phyloP scores from a whole-genome alignment of 2,329 filamentous ascomycete genomes.

The Drechslerella coelobrocha region DNA sequence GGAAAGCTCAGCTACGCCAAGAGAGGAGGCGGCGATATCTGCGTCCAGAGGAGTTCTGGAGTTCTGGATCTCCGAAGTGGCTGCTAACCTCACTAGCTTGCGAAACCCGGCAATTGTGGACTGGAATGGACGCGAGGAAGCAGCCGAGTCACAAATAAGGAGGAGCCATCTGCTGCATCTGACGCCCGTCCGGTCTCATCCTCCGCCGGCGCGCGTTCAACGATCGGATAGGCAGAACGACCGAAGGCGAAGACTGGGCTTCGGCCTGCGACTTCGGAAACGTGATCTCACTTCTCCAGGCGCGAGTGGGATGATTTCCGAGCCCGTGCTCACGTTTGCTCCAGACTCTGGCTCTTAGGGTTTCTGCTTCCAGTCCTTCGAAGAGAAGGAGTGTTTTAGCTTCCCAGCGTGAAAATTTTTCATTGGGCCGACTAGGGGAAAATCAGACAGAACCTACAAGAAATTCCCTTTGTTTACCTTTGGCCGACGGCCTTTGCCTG shows the following conservation, averaged over 20 bases:
- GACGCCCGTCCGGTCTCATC: slow-evolving; percentile 26
- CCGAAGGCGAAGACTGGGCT: not conserved
- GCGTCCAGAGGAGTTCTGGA: slow-evolving; percentile 50
- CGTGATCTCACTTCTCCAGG: slow-evolving; percentile 50
- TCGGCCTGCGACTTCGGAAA: slow-evolving; percentile 36
- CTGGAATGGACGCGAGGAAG: slow-evolving; percentile 32
- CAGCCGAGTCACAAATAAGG: slow-evolving; percentile 24
- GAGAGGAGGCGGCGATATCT: slow-evolving; percentile 36
- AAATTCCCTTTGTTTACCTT: slow-evolving; percentile 49
- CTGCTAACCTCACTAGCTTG: slow-evolving; percentile 37
- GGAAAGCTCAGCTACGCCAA: slow-evolving; percentile 31
- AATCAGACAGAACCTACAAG: slow-evolving; percentile 10
- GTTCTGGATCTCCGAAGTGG: slow-evolving; percentile 49
- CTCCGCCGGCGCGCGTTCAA: slow-evolving; percentile 14
- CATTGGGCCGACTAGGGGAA: slow-evolving; percentile 45
- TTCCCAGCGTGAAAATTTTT: slow-evolving; percentile 48
- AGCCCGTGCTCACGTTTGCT: slow-evolving; percentile 1
- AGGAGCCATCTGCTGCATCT: slow-evolving; percentile 23
- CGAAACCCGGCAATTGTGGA: slow-evolving; percentile 9
- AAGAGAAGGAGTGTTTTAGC: slow-evolving; percentile 42
- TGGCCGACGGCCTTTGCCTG: slow-evolving; percentile 38
- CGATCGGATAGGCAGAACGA: slow-evolving; percentile 21
- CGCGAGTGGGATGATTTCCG: slow-evolving; percentile 51
- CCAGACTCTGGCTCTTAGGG: slow-evolving; percentile 37
- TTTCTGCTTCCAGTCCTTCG: slow-evolving; percentile 44